Evolutionary conservation across 2,329 filamentous ascomycete species (phyloP).

Genomic region (Neophaeococcomyces aloes): DNA sequence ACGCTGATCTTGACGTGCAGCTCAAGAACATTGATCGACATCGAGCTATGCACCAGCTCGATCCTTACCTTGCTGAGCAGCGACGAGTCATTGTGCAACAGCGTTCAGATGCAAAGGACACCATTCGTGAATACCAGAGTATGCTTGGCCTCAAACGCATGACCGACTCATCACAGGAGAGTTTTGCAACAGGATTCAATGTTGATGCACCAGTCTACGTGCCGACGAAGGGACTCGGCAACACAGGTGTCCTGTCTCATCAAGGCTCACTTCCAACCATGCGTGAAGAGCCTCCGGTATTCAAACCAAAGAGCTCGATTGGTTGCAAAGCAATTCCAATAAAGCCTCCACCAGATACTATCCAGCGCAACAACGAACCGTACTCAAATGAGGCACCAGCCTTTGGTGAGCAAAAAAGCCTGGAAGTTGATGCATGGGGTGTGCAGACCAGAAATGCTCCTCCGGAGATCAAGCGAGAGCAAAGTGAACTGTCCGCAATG

Average conservation of each 20-base stretch:
- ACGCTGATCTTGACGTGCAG: conserved; percentile 18
- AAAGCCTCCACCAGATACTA: conserved; percentile 14
- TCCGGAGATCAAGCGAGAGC: conserved; percentile 13
- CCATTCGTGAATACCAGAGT: conserved; percentile 12
- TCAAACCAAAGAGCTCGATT: neutral
- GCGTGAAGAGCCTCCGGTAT: neutral
- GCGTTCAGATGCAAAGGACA: conserved; percentile 15
- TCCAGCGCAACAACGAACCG: neutral
- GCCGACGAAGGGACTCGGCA: conserved; percentile 7
- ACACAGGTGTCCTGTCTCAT: neutral
- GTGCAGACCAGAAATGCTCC: conserved; percentile 13
- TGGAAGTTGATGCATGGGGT: conserved; percentile 19
- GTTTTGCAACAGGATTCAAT: conserved; percentile 12
- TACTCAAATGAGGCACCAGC: neutral
- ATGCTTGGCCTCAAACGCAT: conserved; percentile 7
- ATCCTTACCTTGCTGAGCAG: conserved; percentile 14
- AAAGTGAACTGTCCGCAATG: conserved; percentile 13
- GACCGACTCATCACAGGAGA: conserved; percentile 5
- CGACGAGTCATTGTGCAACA: conserved; percentile 16
- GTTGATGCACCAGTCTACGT: conserved; percentile 18
- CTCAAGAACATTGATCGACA: conserved; percentile 20
- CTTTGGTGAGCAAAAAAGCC: neutral
- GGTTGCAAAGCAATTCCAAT: conserved; percentile 16
- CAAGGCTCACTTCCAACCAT: conserved; percentile 6
- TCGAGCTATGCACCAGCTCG: conserved; percentile 15